These are phyloP conservation scores for Penstemon eatonii DNA, from an alignment of 257 asterid genomes.

Conservation along the genomic window DNA sequence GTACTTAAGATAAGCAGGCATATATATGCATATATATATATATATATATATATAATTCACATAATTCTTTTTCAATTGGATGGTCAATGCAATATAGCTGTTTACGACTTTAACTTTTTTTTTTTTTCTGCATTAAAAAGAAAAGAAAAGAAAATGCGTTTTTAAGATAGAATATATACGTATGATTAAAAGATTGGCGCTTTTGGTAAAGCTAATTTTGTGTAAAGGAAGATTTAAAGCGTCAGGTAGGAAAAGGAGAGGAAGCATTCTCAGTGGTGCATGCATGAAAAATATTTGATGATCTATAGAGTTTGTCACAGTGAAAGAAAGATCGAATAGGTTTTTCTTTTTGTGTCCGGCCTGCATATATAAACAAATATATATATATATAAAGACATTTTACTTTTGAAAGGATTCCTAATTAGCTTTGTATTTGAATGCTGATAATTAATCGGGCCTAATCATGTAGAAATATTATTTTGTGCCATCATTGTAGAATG, in stretches of 20 bases:
- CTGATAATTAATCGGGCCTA: too few relatives aligned
- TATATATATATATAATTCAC: constrained; percentile 8
- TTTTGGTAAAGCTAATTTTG: constrained; percentile 39
- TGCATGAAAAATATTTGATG: constrained; percentile 32
- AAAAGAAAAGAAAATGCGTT: background rate
- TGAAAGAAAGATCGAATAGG: background rate
- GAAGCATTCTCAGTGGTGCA: constrained; percentile 31
- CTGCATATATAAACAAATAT: too few relatives aligned
- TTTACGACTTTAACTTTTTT: background rate
- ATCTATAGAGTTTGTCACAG: background rate
- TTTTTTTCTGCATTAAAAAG: constrained; percentile 4
- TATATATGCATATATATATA: background rate
- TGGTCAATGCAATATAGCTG: constrained; percentile 21
- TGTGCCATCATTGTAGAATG: too few relatives aligned
- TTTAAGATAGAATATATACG: constrained; percentile 26
- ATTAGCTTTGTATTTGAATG: constrained; percentile 30
- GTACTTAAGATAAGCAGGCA: background rate
- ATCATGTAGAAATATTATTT: too few relatives aligned
- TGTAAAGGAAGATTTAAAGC: constrained; percentile 41
- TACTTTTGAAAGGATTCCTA: constrained; percentile 19
- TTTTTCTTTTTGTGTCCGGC: background rate
- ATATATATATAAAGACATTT: constrained; percentile 17
- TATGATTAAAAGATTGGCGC: constrained; percentile 39
- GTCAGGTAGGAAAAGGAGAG: constrained; percentile 7
- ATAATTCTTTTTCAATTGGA: background rate